Base-by-base conservation (phyloP, 1,284 basidiomycete genomes). In the Irpex sp. region DNA sequence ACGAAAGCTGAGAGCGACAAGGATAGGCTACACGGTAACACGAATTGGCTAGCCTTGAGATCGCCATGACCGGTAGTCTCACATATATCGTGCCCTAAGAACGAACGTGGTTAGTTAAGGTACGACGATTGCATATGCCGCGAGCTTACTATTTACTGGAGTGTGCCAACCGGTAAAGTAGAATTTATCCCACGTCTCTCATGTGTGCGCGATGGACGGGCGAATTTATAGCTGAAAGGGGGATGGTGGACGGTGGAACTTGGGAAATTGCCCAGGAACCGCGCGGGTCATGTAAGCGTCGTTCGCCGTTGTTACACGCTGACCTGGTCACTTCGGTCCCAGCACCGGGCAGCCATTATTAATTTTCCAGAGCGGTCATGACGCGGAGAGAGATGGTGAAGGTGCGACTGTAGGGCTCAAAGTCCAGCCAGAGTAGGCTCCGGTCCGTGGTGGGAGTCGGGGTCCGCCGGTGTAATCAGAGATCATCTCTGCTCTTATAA, bases 401-500 rank as follows among this genome's bases (percentile, higher is more conserved):
- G 53, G 53, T 55, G 53, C 19, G 53, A 55, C 15, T 35, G 13
- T 35, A 35, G 33, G 39, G 53, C 53, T 35, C 21, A 31, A 21
- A 6, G 26, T 35, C 11, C 31, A 26, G 26, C 53, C 26, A 33
- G 31, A 26, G 26, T 35, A 35, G 53, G 53, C 53, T 55, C 53
- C 53, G 53, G 53, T 33, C 53, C 53, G 53, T 19, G 15, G 39
- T 49, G 31, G 26, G 43, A 49, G 39, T 26, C 58, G 58, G 58
- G 50, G 33, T 39, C 49, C 33, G 50, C 57, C 61, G 61, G 61
- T 49, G 58, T 57, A 59, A 50, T 54, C 47, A 37, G 26, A 13
- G 43, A 58, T 59, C 57, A 59, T 62, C 50, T 57, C 57, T 54
- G 31, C 53, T 49, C 50, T 62, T 67, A 67, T 65, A 67, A 64